A percentile compares a stretch with the other conserved stretches of the same genome.
phyloP scores from a whole-genome alignment of 2,329 filamentous ascomycete genomes.

The Elsinoe batatas region DNA sequence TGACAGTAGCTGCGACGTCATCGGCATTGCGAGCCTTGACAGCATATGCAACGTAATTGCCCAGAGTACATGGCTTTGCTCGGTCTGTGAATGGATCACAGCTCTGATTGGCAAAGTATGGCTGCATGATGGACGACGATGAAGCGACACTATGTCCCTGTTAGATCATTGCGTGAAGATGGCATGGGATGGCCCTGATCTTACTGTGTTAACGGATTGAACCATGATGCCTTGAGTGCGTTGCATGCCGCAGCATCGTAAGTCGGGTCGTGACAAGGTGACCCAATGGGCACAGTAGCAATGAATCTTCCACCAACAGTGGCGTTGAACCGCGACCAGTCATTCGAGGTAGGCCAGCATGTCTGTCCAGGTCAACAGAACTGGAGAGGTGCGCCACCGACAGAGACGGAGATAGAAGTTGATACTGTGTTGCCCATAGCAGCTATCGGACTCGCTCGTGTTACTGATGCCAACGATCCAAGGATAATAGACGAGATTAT shows the following conservation, averaged over 20 bases:
- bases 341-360: conserved; percentile 41
- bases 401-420: too few species aligned
- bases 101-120: conserved; percentile 30
- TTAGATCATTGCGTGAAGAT: background rate
- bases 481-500: too few species aligned
- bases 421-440: too few species aligned
- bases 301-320: conserved; percentile 44
- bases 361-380: conserved; percentile 38
- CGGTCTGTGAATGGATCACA: conserved; percentile 33
- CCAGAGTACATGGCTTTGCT: conserved; percentile 32
- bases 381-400: too few species aligned
- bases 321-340: conserved; percentile 44
- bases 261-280: conserved; percentile 32
- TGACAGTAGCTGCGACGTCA: conserved; percentile 21
- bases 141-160: conserved; percentile 21
- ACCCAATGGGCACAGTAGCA: conserved; percentile 43
- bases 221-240: conserved; percentile 36
- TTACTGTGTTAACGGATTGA: conserved; percentile 31
- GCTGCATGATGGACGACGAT: conserved; percentile 23
- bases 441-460: too few species aligned
- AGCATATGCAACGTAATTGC: conserved; percentile 33
- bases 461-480: too few species aligned
- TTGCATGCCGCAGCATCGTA: conserved; percentile 39
- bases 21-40: conserved; percentile 22
- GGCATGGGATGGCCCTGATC: conserved; percentile 22